These are phyloP conservation scores for Strigomonas galati DNA, from an alignment of 208 protist species.

Conservation along the genomic window DNA sequence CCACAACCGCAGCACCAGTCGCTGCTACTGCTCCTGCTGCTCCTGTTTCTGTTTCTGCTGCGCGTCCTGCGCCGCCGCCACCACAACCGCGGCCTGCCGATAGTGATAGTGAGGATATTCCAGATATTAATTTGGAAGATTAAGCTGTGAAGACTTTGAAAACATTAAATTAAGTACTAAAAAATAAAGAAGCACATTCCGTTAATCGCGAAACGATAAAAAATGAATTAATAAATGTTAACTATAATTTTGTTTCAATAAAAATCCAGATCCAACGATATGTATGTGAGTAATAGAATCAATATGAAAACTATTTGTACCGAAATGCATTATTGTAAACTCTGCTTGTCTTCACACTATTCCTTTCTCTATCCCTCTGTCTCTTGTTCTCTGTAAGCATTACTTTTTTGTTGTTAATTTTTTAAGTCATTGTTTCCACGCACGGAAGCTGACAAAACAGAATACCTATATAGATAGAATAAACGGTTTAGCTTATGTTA, in stretches of 20 bases:
- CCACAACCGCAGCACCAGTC: not conserved
- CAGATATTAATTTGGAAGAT: slow-evolving; percentile 1
- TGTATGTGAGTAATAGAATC: not conserved
- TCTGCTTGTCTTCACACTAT: not conserved
- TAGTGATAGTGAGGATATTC: slow-evolving; percentile 7
- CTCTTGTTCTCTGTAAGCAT: slow-evolving; percentile 1
- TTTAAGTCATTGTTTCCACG: too few relatives aligned
- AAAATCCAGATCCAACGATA: not conserved
- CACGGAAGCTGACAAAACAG: not conserved
- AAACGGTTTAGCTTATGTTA: not conserved
- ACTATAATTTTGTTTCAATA: not conserved
- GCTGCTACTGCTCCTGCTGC: not conserved
- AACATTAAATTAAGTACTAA: slow-evolving; percentile 5
- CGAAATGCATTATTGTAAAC: not conserved
- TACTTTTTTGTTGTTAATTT: not conserved
- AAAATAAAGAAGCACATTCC: not conserved
- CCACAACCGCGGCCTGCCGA: not conserved
- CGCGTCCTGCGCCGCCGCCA: not conserved
- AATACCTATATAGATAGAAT: not conserved
- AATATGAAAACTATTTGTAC: not conserved
- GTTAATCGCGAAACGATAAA: too few relatives aligned
- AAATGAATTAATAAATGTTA: not conserved
- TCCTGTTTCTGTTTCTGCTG: not conserved
- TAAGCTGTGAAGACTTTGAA: not conserved
- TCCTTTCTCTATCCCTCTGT: not conserved